These are phyloP conservation scores for Microbotryomycetes sp. DNA, from an alignment of 1,284 basidiomycete species.

Conservation along the genomic window DNA sequence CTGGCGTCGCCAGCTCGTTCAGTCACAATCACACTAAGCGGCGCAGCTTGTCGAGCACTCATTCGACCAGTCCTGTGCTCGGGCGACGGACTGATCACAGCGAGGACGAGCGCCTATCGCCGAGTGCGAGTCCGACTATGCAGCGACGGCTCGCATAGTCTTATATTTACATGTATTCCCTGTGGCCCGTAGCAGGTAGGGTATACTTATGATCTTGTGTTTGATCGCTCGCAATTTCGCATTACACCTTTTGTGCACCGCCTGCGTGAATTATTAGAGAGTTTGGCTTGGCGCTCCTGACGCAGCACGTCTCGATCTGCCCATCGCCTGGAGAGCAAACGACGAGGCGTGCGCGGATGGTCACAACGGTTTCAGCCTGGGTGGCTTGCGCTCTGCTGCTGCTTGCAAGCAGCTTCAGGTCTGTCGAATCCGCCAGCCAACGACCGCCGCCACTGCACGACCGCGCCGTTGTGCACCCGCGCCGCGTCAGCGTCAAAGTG, in stretches of 20 bases:
- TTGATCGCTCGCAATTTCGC: too few species aligned
- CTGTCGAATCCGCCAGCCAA: not conserved
- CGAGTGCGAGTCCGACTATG: not conserved
- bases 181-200: too few species aligned
- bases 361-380: too few species aligned
- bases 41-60: not conserved
- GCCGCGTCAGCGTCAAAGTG: not conserved
- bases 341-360: too few species aligned
- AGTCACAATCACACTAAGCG: not conserved
- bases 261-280: too few species aligned
- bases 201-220: too few species aligned
- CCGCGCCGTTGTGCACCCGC: not conserved
- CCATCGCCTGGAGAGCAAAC: too few species aligned
- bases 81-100: not conserved
- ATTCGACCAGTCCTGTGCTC: not conserved
- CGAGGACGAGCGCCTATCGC: not conserved
- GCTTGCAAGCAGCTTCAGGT: too few species aligned
- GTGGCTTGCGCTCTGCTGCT: too few species aligned
- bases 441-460: not conserved
- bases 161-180: not conserved
- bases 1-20: not conserved
- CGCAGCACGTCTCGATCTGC: too few species aligned
- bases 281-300: too few species aligned
- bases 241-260: too few species aligned
- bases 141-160: not conserved